These are phyloP conservation scores for Moniliophthora roreri DNA, from an alignment of 1,284 basidiomycete species.

Conservation along the genomic window DNA sequence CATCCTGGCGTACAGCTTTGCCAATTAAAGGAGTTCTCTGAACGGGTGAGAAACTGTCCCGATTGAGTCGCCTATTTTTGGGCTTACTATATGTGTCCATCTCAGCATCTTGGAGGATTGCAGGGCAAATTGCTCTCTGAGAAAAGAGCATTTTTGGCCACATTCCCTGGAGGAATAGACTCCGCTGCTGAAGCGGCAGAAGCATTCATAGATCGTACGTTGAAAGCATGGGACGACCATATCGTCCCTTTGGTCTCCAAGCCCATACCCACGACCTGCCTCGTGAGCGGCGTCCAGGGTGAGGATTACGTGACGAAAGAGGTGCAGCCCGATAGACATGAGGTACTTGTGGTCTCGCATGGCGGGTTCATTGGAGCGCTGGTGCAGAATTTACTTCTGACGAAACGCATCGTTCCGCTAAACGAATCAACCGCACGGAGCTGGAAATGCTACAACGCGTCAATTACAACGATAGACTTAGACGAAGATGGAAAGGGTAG, in stretches of 20 bases:
- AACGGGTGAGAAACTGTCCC: constrained; percentile 48
- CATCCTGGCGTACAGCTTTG: constrained; percentile 48
- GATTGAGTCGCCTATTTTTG: background rate
- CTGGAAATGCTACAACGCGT: constrained; percentile 54
- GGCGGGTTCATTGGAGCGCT: constrained; percentile 62
- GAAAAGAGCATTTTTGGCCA: constrained; percentile 16
- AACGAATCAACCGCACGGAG: constrained; percentile 35
- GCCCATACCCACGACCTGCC: background rate
- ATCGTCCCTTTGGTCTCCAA: constrained; percentile 28
- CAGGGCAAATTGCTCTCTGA: constrained; percentile 44
- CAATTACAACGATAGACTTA: constrained; percentile 59
- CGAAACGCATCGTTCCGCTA: constrained; percentile 34
- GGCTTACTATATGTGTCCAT: constrained; percentile 1
- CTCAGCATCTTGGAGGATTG: constrained; percentile 62
- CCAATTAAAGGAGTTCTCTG: constrained; percentile 50
- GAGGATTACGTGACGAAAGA: constrained; percentile 19
- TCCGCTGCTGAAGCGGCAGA: constrained; percentile 36
- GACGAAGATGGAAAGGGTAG: constrained; percentile 37
- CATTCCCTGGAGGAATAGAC: constrained; percentile 15
- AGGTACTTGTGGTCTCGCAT: constrained; percentile 64
- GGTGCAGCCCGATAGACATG: constrained; percentile 19
- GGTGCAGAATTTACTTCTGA: constrained; percentile 43
- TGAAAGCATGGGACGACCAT: constrained; percentile 58
- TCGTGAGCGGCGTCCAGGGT: constrained; percentile 27
- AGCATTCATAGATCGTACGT: constrained; percentile 45